A percentile compares a stretch with the other conserved stretches of the same genome.
Evolutionary conservation across 176 grass and related monocot genomes (phyloP).

Genomic region (Carex cristatella): DNA sequence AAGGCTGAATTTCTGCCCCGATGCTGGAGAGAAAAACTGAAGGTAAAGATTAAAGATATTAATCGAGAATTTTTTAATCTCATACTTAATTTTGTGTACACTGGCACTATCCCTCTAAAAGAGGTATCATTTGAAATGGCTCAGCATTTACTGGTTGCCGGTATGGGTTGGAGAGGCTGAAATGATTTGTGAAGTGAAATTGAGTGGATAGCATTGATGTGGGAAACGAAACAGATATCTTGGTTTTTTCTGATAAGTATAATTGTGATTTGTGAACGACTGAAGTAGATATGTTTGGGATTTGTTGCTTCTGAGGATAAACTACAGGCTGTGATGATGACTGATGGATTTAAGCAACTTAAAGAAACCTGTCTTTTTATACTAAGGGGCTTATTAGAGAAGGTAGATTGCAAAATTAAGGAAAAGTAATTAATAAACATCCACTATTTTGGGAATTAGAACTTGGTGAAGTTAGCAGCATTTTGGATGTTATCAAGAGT

Average conservation of each 20-base stretch:
- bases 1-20: too few relatives aligned
- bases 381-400: too few relatives aligned
- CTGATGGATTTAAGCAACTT: conserved; percentile 20
- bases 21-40: too few relatives aligned
- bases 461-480: too few relatives aligned
- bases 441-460: too few relatives aligned
- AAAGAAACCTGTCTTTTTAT: conserved; percentile 8
- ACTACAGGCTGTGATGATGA: not conserved
- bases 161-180: too few relatives aligned
- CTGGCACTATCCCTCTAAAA: not conserved
- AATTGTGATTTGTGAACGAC: not conserved
- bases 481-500: too few relatives aligned
- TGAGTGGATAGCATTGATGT: conserved; percentile 6
- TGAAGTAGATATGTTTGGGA: conserved; percentile 28
- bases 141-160: too few relatives aligned
- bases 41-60: not conserved
- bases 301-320: conserved; percentile 18
- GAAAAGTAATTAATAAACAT: too few relatives aligned
- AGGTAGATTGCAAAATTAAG: too few relatives aligned
- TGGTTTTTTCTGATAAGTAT: too few relatives aligned
- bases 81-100: conserved; percentile 30
- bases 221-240: not conserved
- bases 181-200: too few relatives aligned
- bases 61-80: not conserved
- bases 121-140: not conserved